A percentile compares a stretch with the other conserved stretches of the same genome.
phyloP scores from a whole-genome alignment of 768 basidiomycete species.

The Russula virescens region DNA sequence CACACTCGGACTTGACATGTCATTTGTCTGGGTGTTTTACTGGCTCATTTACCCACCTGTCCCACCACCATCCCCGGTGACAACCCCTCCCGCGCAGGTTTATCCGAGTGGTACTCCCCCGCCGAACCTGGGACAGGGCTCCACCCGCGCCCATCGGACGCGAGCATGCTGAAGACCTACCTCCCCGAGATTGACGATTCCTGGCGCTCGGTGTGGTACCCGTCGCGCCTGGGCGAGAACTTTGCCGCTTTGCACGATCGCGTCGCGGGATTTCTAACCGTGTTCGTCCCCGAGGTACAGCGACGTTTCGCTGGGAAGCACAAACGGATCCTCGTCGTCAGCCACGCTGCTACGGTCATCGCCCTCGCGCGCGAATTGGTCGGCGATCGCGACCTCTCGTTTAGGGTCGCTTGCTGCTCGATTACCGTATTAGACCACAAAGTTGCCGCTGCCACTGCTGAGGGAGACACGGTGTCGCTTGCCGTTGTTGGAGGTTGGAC shows the following conservation, averaged over 20 bases:
- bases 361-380: constrained; percentile 55
- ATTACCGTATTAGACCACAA: constrained; percentile 49
- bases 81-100: constrained; percentile 39
- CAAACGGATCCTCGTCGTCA: constrained; percentile 53
- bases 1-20: background rate
- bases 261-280: constrained; percentile 43
- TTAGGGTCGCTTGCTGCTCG: constrained; percentile 69
- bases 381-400: constrained; percentile 37
- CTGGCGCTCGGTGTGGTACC: constrained; percentile 62
- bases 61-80: background rate
- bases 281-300: constrained; percentile 49
- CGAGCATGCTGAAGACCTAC: constrained; percentile 46
- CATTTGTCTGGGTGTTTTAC: background rate
- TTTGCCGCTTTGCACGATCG: constrained; percentile 59
- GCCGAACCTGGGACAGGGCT: constrained; percentile 60
- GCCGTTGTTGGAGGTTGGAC: constrained; percentile 43
- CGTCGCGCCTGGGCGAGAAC: constrained; percentile 69
- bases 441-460: background rate
- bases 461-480: constrained; percentile 15
- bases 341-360: constrained; percentile 72
- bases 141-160: constrained; percentile 65
- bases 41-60: background rate
- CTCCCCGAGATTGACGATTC: constrained; percentile 54
- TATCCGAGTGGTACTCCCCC: constrained; percentile 78
- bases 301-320: constrained; percentile 40